Percentiles rank a stretch among this genome's conserved stretches.
Evolutionary conservation across 345 rosid genomes (phyloP).

Genomic region (Rhizophora apiculata): DNA sequence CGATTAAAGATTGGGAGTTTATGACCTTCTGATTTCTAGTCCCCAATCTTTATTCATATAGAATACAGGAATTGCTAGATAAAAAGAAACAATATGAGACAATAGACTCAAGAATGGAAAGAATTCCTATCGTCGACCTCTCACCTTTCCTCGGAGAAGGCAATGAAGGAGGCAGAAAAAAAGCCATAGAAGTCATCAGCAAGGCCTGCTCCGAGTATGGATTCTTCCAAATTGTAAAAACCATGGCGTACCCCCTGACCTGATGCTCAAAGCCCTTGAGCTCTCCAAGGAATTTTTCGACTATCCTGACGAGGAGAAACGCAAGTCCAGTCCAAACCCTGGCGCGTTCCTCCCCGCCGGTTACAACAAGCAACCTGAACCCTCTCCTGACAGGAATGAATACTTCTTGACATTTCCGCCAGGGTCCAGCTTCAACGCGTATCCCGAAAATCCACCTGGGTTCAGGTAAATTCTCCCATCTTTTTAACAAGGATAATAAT

Average conservation of each 20-base stretch:
- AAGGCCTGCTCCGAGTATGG: conserved; percentile 45
- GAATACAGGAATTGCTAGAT: no score
- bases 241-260: conserved; percentile 39
- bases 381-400: conserved; percentile 46
- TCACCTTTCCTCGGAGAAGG: conserved; percentile 37
- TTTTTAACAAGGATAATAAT: no score
- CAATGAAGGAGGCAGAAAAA: conserved; percentile 32
- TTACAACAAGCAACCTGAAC: conserved; percentile 33
- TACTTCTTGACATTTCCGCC: conserved; percentile 43
- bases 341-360: conserved; percentile 48
- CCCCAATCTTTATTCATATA: no score
- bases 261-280: conserved; percentile 35
- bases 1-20: no score
- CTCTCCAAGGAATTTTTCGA: conserved; percentile 42
- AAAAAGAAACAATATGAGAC: no score
- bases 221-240: conserved; percentile 52
- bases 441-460: not conserved
- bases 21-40: no score
- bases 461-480: not conserved
- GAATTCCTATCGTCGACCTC: conserved; percentile 44
- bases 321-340: conserved; percentile 18
- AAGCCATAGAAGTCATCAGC: conserved; percentile 31
- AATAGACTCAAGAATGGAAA: no score
- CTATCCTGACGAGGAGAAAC: conserved; percentile 37
- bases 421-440: not conserved